Base-by-base conservation (phyloP, 257 asterid species). In the Schizonepeta tenuifolia region DNA sequence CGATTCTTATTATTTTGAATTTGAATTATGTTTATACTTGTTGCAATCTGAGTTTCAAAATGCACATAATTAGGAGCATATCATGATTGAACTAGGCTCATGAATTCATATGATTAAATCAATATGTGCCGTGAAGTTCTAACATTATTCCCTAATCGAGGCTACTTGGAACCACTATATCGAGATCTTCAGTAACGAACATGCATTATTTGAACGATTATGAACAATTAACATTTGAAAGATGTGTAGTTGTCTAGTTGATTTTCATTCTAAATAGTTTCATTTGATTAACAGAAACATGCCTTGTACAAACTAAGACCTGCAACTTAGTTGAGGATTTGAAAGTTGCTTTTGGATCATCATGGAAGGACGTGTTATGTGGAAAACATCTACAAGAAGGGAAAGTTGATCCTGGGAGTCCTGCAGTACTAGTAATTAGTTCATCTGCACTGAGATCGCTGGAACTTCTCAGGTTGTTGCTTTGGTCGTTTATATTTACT, bases 361-460 rank as follows among this genome's bases (percentile, higher is more conserved):
- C 92, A 13, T 95, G 96, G 95, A 87, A 79, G 81, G 78, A 86
- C 80, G 80, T 72, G 64, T 85, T 95, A 53, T 88, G 87, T 69
- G 86, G 67, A 68, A 91, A 86, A 46, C 76, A 83, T 69, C 77
- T 88, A 12, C 70, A 55, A 67, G 88, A 84, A 77, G 97, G 92
- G 77, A 62, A 83, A 73, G 65, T 87, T 74, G 88, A 87, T 47
- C 88, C 98, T 22, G 99, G 98, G 35, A 88, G 74, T 80, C 99
- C 99, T 21, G 86, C 96, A 65, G 80, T 95, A 79, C 95, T 95
- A 74, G 90, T 95, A 14, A 86, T 95, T 56, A 83, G 96, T 74
- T 79, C 80, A 71, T 88, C 99, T 59, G 99, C 99, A 66, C n/a
- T 88, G 68, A 79, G 97, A 72, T 80, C 98, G 0, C 80, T 86